A percentile compares a stretch with the other conserved stretches of the same genome.
Conservation (phyloP, 306 rosid species). For the Cucumis sativus region DNA sequence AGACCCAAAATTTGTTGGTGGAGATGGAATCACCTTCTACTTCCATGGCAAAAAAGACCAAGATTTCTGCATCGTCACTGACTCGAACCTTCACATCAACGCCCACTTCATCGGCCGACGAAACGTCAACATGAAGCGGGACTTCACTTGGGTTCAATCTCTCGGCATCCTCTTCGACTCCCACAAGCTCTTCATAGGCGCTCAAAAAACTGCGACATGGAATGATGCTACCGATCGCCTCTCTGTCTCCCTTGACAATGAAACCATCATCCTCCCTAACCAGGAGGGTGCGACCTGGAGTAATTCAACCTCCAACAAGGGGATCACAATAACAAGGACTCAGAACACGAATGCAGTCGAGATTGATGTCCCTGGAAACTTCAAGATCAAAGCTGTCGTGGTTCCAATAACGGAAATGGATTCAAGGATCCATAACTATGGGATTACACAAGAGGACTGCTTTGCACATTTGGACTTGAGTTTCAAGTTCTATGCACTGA, state of each 20-base stretch:
- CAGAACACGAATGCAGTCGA: constrained; percentile 16
- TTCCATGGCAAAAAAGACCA: constrained; percentile 63
- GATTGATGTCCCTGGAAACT: constrained; percentile 14
- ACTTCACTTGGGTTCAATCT: constrained; percentile 52
- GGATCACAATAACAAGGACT: constrained; percentile 11
- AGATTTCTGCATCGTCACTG: constrained; percentile 45
- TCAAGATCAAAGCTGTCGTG: constrained; percentile 35
- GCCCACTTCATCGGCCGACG: constrained; percentile 50
- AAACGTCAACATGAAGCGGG: constrained; percentile 32
- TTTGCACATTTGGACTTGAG: constrained; percentile 56
- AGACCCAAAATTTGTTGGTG: constrained; percentile 30
- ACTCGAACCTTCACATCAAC: constrained; percentile 51
- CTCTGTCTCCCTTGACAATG: constrained; percentile 21
- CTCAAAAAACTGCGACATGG: constrained; percentile 36
- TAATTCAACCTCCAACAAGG: not conserved
- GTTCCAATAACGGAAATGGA: constrained; percentile 54
- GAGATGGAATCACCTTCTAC: constrained; percentile 24
- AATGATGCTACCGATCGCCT: constrained; percentile 32
- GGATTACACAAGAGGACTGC: constrained; percentile 37
- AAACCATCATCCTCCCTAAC: constrained; percentile 17
- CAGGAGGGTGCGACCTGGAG: not conserved
- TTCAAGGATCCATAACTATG: constrained; percentile 37
- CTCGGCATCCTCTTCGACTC: constrained; percentile 37
- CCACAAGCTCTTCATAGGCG: constrained; percentile 37
- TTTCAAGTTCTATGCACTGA: constrained; percentile 42